Conservation (phyloP, 108 stramenopile species). For the Epithemia pelagica region DNA sequence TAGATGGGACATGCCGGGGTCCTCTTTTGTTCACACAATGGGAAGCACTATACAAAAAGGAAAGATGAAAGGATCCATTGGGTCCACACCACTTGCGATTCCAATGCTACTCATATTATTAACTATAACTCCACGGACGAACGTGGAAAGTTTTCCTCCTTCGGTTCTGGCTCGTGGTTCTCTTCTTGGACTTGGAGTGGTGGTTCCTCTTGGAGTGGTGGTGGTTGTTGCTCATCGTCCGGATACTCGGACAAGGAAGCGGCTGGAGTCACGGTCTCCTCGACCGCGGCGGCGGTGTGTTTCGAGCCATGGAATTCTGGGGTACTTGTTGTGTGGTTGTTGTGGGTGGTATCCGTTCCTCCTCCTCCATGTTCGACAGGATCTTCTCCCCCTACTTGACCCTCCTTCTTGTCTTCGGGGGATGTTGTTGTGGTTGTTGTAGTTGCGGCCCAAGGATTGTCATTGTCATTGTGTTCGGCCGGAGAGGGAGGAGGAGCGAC, state of each 20-base stretch:
- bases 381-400: neutral
- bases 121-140: neutral
- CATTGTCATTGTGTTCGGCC: neutral
- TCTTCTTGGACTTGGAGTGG: too few species aligned
- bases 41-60: too few species aligned
- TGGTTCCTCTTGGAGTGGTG: too few species aligned
- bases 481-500: neutral
- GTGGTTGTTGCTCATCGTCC: neutral
- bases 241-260: neutral
- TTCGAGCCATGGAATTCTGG: too few species aligned
- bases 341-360: neutral
- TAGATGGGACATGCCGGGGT: too few species aligned
- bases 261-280: neutral
- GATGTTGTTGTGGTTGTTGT: neutral
- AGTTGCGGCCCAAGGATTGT: neutral
- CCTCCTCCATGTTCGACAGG: neutral
- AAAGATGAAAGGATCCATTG: too few species aligned
- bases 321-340: too few species aligned
- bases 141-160: neutral
- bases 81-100: too few species aligned
- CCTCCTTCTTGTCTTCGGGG: neutral
- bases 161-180: neutral
- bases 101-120: too few species aligned
- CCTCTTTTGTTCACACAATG: too few species aligned
- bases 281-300: neutral